A percentile compares a stretch with the other conserved stretches of the same genome.
Evolutionary conservation across 2,329 filamentous ascomycete species (phyloP).

Genomic region (Calcarisporium arbuscula): DNA sequence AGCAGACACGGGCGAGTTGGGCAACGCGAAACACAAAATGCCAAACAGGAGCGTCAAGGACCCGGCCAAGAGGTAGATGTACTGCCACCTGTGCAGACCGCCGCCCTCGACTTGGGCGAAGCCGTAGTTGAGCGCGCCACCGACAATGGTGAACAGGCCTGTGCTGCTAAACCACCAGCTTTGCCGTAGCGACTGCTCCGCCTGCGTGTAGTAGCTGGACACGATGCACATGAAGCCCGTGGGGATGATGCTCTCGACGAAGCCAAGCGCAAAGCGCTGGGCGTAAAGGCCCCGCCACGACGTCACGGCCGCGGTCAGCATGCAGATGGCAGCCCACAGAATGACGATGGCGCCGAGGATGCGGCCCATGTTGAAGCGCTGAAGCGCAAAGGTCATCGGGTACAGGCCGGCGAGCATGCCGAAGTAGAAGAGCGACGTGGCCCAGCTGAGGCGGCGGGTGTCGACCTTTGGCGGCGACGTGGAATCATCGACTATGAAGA

Average conservation of each 20-base stretch:
- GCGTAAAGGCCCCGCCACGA: conserved; percentile 57
- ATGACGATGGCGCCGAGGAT: conserved; percentile 59
- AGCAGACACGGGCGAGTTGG: conserved; percentile 58
- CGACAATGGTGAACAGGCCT: conserved; percentile 56
- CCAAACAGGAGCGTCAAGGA: conserved; percentile 59
- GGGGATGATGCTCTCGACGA: conserved; percentile 59
- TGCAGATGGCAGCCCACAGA: conserved; percentile 61
- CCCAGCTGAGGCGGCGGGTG: conserved; percentile 67
- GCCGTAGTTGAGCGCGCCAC: conserved; percentile 59
- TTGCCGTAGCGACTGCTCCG: conserved; percentile 58
- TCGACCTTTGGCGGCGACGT: conserved; percentile 49
- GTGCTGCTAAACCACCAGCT: conserved; percentile 60
- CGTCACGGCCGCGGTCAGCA: conserved; percentile 61
- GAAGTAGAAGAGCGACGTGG: conserved; percentile 74
- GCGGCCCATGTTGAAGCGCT: conserved; percentile 59
- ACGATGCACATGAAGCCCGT: conserved; percentile 62
- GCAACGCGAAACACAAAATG: conserved; percentile 56
- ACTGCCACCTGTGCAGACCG: conserved; percentile 57
- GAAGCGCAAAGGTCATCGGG: conserved; percentile 64
- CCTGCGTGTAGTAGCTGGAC: conserved; percentile 56
- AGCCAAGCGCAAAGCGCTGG: conserved; percentile 59
- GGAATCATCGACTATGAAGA: conserved; percentile 42
- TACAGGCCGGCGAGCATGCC: conserved; percentile 71
- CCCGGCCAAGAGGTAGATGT: conserved; percentile 63
- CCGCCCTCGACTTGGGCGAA: conserved; percentile 57